Evolutionary conservation across 169 alveolate species (phyloP).

Genomic region (Eimeria brunetti): DNA sequence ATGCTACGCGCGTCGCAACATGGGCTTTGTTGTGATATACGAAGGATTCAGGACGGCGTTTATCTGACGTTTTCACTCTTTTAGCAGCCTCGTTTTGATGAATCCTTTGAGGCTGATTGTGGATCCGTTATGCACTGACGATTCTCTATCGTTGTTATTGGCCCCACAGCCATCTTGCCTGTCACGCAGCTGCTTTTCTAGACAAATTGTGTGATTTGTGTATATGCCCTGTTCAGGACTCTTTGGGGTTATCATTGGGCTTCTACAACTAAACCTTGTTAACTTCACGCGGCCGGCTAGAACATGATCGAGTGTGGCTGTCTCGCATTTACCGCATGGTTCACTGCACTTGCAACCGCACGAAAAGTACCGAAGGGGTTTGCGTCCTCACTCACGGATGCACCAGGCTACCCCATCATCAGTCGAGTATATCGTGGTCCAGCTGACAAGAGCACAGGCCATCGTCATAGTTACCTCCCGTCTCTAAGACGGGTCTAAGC

Average conservation of each 20-base stretch:
- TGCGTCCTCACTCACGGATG: neutral
- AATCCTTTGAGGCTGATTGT: neutral
- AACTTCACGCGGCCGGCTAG: slow-evolving; percentile 80
- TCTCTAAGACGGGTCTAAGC: neutral
- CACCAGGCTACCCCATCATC: neutral
- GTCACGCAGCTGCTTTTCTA: neutral
- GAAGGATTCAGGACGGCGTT: neutral
- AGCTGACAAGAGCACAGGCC: neutral
- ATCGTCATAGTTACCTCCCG: neutral
- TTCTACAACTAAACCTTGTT: slow-evolving; percentile 88
- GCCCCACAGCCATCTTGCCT: neutral
- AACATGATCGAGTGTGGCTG: neutral
- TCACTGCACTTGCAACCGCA: neutral
- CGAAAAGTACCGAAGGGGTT: neutral
- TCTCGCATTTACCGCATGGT: neutral
- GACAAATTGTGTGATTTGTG: neutral
- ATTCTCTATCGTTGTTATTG: neutral
- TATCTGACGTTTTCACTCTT: neutral
- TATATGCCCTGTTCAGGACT: slow-evolving; percentile 69
- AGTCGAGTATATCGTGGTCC: neutral
- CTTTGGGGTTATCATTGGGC: slow-evolving; percentile 84
- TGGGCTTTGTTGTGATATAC: neutral
- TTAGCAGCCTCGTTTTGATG: neutral
- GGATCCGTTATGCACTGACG: neutral
- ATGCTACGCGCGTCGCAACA: neutral